Conservation (phyloP, 305 asterid genomes). For the Fraxinus platypoda region DNA sequence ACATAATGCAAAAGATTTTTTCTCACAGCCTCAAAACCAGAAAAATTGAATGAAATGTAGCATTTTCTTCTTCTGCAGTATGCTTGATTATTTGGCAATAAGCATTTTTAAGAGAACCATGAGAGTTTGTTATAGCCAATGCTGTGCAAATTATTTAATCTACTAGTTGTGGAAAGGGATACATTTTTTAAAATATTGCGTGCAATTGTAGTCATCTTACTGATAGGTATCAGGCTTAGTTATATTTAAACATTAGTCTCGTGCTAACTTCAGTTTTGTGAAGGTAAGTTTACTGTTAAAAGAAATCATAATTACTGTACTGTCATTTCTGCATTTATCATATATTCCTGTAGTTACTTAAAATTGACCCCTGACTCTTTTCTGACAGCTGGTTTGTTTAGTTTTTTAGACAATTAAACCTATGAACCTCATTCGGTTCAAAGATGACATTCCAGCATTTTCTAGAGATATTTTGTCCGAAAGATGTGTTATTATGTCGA, state of each 20-base stretch:
- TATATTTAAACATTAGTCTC: background rate
- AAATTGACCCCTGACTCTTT: background rate
- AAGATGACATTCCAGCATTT: background rate
- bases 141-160: background rate
- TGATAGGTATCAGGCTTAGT: background rate
- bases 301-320: background rate
- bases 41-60: slow-evolving; percentile 36
- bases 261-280: background rate
- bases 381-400: background rate
- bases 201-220: background rate
- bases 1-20: slow-evolving; percentile 59
- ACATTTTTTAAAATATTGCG: background rate
- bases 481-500: background rate
- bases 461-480: background rate
- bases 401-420: background rate
- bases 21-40: slow-evolving; percentile 50
- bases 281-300: background rate
- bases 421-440: background rate
- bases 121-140: background rate
- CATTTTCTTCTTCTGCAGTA: background rate
- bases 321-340: background rate
- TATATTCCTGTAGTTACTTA: background rate
- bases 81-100: background rate
- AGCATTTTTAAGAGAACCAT: background rate
- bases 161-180: background rate